phyloP scores from a whole-genome alignment of 805 yeast species.

The Tetrapisispora namnaoensis region DNA sequence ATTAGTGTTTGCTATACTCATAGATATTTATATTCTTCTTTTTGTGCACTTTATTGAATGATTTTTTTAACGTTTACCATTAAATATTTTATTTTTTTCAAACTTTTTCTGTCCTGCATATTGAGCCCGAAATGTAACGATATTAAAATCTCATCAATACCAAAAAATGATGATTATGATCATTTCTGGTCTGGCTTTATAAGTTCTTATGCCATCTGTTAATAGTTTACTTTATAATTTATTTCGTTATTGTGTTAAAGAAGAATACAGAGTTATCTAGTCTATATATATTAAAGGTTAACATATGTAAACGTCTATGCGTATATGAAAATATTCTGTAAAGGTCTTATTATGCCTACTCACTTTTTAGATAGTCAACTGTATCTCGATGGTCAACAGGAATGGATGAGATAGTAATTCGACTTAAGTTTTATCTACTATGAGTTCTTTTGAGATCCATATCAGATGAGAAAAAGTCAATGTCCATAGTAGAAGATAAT shows the following conservation, averaged over 20 bases:
- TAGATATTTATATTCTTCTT: too few species aligned
- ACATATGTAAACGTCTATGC: neutral
- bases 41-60: too few species aligned
- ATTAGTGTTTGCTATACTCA: too few species aligned
- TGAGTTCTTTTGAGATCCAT: conserved; percentile 9
- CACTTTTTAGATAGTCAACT: neutral
- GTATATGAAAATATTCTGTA: neutral
- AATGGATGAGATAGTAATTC: neutral
- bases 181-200: too few species aligned
- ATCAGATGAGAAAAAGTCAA: conserved; percentile 18
- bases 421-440: neutral
- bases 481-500: conserved; percentile 20
- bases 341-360: neutral
- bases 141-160: too few species aligned
- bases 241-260: neutral
- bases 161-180: too few species aligned
- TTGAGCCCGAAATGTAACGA: too few species aligned
- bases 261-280: neutral
- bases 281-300: neutral
- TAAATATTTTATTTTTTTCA: too few species aligned
- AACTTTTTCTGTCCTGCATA: too few species aligned
- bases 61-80: too few species aligned
- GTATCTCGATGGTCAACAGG: neutral
- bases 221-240: neutral
- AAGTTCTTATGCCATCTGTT: too few species aligned